phyloP scores from a whole-genome alignment of 352 stramenopile species.

The Phytophthora pinifolia region DNA sequence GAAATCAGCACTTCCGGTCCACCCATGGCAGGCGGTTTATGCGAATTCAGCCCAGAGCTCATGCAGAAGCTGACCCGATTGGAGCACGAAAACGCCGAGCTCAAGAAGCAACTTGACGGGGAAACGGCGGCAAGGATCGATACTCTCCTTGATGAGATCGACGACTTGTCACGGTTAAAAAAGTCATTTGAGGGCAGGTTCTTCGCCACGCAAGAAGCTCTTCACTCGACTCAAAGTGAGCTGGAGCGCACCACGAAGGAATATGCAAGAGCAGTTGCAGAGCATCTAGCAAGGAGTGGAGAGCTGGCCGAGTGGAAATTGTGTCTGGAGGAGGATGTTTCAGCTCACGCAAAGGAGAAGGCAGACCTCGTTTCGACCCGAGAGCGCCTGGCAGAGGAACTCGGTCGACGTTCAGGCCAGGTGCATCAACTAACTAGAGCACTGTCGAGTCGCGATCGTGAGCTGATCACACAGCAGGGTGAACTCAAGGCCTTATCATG shows the following conservation, averaged over 20 bases:
- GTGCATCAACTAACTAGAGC: conserved; percentile 5
- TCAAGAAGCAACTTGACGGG: conserved; percentile 52
- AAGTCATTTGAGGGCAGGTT: conserved; percentile 72
- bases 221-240: conserved; percentile 35
- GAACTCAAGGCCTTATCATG: neutral
- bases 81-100: conserved; percentile 54
- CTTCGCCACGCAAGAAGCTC: conserved; percentile 42
- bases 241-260: conserved; percentile 18
- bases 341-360: conserved; percentile 5
- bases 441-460: conserved; percentile 6
- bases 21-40: conserved; percentile 36
- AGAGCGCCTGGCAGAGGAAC: conserved; percentile 8
- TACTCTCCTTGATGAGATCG: conserved; percentile 51
- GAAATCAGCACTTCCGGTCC: neutral
- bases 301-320: conserved; percentile 9
- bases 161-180: conserved; percentile 62
- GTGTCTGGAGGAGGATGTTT: conserved; percentile 20
- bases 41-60: conserved; percentile 69
- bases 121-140: conserved; percentile 63
- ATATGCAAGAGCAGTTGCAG: conserved; percentile 5
- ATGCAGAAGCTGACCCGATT: conserved; percentile 63
- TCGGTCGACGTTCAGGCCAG: conserved; percentile 3
- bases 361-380: conserved; percentile 1
- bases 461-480: conserved; percentile 4
- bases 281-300: conserved; percentile 18